A percentile compares a stretch with the other conserved stretches of the same genome.
phyloP scores from a whole-genome alignment of 768 basidiomycete species.

The Clavulina sp. region DNA sequence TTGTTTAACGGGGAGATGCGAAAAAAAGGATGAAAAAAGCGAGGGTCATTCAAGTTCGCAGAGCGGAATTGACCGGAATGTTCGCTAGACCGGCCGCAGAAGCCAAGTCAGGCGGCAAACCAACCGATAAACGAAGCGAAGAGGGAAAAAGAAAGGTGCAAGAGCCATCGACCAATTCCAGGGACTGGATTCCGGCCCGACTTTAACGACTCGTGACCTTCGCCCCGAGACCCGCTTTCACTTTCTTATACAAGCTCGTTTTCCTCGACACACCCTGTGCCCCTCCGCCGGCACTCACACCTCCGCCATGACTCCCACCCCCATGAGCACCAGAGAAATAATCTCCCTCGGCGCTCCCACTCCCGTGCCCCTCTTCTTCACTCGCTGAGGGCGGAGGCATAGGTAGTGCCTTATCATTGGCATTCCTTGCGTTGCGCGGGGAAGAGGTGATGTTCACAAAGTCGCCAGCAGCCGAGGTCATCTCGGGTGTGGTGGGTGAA shows the following conservation, averaged over 20 bases:
- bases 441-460: slow-evolving; percentile 1
- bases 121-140: too few relatives aligned
- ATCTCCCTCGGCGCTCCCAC: background rate
- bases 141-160: too few relatives aligned
- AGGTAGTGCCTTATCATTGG: slow-evolving; percentile 37
- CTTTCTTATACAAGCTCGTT: slow-evolving; percentile 64
- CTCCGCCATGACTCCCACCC: slow-evolving; percentile 33
- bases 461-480: too few relatives aligned
- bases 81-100: too few relatives aligned
- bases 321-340: too few relatives aligned
- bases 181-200: background rate
- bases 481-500: too few relatives aligned
- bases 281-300: slow-evolving; percentile 17
- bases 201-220: background rate
- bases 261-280: slow-evolving; percentile 40
- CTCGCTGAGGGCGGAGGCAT: slow-evolving; percentile 22
- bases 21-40: too few relatives aligned
- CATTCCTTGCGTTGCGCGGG: background rate
- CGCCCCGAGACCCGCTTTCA: slow-evolving; percentile 40
- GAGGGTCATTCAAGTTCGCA: too few relatives aligned
- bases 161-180: background rate
- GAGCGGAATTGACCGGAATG: too few relatives aligned
- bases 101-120: too few relatives aligned
- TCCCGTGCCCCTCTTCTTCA: background rate
- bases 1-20: too few relatives aligned